Evolutionary conservation across 129 eudicot genomes (phyloP).

Genomic region (Arctium lappa): DNA sequence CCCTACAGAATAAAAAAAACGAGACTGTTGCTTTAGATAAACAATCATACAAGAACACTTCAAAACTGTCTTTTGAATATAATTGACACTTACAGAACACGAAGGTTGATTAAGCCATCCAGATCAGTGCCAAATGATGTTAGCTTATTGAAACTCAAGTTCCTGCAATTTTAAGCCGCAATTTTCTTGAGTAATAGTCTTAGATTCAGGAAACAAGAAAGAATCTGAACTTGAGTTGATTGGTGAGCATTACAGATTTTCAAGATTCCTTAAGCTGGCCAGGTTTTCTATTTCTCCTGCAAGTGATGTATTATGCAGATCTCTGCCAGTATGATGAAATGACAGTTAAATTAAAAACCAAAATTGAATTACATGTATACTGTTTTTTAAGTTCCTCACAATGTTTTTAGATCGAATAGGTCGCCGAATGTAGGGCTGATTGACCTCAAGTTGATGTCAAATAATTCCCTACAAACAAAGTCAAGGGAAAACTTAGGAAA

Average conservation of each 20-base stretch:
- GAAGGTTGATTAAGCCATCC: constrained; percentile 67
- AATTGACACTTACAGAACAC: constrained; percentile 54
- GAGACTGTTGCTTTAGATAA: constrained; percentile 4
- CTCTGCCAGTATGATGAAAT: constrained; percentile 42
- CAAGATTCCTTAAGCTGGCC: constrained; percentile 75
- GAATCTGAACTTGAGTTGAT: background rate
- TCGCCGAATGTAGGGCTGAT: constrained; percentile 82
- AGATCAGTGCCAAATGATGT: constrained; percentile 81
- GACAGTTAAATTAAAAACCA: background rate
- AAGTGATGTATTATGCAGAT: constrained; percentile 87
- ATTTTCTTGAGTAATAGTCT: background rate
- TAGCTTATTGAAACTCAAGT: constrained; percentile 75
- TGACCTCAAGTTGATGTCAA: constrained; percentile 66
- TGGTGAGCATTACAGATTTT: constrained; percentile 55
- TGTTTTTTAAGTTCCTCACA: constrained; percentile 47
- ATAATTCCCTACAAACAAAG: constrained; percentile 53
- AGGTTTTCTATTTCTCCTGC: constrained; percentile 79
- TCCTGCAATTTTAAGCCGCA: constrained; percentile 46
- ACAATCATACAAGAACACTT: constrained; percentile 9
- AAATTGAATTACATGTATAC: constrained; percentile 6
- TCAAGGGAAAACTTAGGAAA: constrained; percentile 7
- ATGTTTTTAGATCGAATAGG: constrained; percentile 60
- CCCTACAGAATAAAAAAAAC: constrained; percentile 39
- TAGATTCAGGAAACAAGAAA: constrained; percentile 8
- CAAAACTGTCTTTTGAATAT: background rate